phyloP scores from a whole-genome alignment of 164 flowering plant genomes.

The Sedum album region DNA sequence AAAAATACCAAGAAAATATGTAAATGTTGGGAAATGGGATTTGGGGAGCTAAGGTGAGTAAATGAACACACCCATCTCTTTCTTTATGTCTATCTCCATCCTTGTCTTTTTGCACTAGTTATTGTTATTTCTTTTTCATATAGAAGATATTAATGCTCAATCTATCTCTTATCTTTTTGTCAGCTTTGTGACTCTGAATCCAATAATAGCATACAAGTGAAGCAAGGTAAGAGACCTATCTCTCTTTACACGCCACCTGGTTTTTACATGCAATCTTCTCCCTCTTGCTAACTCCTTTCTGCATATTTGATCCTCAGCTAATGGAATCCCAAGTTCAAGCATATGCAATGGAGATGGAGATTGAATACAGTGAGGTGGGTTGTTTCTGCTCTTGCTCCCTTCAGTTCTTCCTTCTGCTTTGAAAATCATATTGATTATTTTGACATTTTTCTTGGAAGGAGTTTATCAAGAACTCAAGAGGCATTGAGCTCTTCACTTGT shows the following conservation, averaged over 20 bases:
- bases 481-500: constrained; percentile 81
- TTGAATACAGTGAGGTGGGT: constrained; percentile 51
- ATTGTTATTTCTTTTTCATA: neutral
- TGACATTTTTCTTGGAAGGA: neutral
- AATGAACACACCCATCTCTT: neutral
- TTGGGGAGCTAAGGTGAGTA: neutral
- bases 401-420: constrained; percentile 6
- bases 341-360: constrained; percentile 28
- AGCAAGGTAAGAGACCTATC: neutral
- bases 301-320: neutral
- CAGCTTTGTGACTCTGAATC: neutral
- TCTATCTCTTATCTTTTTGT: neutral
- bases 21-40: neutral
- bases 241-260: neutral
- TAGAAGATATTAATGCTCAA: neutral
- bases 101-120: neutral
- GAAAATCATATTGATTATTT: constrained; percentile 19
- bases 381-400: neutral
- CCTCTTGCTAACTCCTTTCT: neutral
- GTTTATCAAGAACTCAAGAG: constrained; percentile 67
- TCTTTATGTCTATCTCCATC: neutral
- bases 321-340: neutral
- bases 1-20: too few species aligned
- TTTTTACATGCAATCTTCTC: neutral
- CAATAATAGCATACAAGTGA: neutral